Evolutionary conservation across 768 basidiomycete genomes (phyloP).

Genomic region (Cystofilobasidium capitatum): DNA sequence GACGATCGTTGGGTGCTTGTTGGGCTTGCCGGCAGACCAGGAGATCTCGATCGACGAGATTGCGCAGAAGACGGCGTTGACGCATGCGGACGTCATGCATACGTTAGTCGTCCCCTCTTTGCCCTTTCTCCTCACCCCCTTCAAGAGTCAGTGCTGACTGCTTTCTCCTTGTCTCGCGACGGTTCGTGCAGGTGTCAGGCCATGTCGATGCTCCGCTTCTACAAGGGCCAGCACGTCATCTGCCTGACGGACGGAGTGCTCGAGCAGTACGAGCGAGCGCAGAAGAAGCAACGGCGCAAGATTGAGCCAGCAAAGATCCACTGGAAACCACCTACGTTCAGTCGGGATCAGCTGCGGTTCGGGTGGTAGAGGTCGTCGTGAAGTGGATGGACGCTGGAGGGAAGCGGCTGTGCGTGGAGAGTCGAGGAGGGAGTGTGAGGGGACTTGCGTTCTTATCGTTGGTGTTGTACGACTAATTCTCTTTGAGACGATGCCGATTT

Average conservation of each 20-base stretch:
- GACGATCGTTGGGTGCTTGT: slow-evolving; percentile 79
- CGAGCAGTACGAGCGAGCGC: slow-evolving; percentile 78
- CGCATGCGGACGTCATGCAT: slow-evolving; percentile 93
- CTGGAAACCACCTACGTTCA: slow-evolving; percentile 95
- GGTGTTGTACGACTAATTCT: no score
- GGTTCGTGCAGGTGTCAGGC: slow-evolving; percentile 83
- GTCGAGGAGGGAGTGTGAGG: no score
- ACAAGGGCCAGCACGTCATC: slow-evolving; percentile 88
- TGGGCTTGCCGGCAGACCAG: slow-evolving; percentile 46
- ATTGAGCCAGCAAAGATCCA: slow-evolving; percentile 70
- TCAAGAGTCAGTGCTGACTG: not conserved
- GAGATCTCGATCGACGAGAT: slow-evolving; percentile 94
- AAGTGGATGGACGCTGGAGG: not conserved
- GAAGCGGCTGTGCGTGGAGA: not conserved
- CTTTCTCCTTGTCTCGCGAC: not conserved
- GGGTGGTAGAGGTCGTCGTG: slow-evolving; percentile 40
- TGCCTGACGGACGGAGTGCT: slow-evolving; percentile 81
- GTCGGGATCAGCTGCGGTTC: slow-evolving; percentile 77
- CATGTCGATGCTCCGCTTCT: slow-evolving; percentile 87
- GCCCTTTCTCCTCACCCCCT: not conserved
- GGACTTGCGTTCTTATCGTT: no score
- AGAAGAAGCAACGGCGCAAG: slow-evolving; percentile 62
- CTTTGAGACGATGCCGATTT: no score
- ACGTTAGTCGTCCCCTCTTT: slow-evolving; percentile 57
- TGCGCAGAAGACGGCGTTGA: slow-evolving; percentile 87